Base-by-base conservation (phyloP, 345 rosid species). In the Turnera subulata region DNA sequence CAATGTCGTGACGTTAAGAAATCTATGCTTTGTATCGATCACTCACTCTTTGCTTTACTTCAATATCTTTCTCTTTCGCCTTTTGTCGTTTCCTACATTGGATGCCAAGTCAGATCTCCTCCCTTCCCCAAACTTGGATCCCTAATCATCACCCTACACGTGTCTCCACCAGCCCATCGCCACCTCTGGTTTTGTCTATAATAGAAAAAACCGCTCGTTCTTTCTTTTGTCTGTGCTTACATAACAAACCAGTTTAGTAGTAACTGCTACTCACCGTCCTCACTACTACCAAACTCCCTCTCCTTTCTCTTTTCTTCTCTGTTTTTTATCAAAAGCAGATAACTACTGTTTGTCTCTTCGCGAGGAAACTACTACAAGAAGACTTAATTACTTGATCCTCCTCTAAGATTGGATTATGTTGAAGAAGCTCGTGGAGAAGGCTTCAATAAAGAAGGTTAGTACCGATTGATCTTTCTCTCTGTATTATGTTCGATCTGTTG, bases 371-470 rank as follows among this genome's bases (percentile, higher is more conserved):
- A 29, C 35, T 9, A 42, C 45, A 42, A 42, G 45, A 42, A 42
- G 13, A 9, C 16, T 11, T 9, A 11, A 6, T 40, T 40, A 40
- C n/a, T 16, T 29, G 44, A 3, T 49, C 45, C 23, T 50, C 14
- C 4, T 14, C 9, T n/a, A 37, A 53, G 2, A 1, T 17, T 9
- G 57, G 38, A 47, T 20, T 11, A 84, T 84, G 90, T 84, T 81
- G 18, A 81, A 68, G 66, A 81, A 75, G 70, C 81, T 84, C 14
- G 90, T 81, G n/a, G 84, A 84, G 77, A 84, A 73, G 75, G 90
- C 89, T 73, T 73, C 82, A 8, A n/a, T n/a, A n/a, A 73, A 59
- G 77, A 76, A 76, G 80, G 80, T 76, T 53, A 37, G 19, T 38
- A 39, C 29, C 43, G 26, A 22, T 32, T n/a, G 18, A 29, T 45